Conservation (phyloP, 306 rosid genomes). For the Lathyrus sativus region DNA sequence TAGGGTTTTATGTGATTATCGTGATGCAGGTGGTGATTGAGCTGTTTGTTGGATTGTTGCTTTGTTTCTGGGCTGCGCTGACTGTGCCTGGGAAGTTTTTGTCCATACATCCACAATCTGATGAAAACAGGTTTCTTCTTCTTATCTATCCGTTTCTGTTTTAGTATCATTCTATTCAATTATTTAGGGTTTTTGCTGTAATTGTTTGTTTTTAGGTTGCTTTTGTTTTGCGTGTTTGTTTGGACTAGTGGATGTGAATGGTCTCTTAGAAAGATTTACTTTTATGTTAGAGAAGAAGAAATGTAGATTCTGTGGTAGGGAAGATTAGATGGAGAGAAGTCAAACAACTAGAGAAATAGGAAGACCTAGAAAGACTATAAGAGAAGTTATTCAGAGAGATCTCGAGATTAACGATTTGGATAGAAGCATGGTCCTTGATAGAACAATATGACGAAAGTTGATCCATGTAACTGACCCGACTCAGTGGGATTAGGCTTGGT, state of each 20-base stretch:
- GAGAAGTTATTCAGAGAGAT: too few species aligned
- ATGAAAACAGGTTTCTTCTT: constrained; percentile 66
- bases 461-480: too few species aligned
- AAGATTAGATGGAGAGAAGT: too few species aligned
- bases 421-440: too few species aligned
- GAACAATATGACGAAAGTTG: too few species aligned
- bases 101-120: constrained; percentile 70
- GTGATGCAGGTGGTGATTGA: constrained; percentile 62
- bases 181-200: background rate
- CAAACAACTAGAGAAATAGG: too few species aligned
- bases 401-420: too few species aligned
- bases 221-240: constrained; percentile 17
- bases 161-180: background rate
- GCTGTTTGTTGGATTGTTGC: constrained; percentile 59
- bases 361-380: too few species aligned
- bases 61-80: constrained; percentile 78
- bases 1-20: constrained; percentile 3
- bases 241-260: background rate
- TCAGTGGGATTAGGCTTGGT: too few species aligned
- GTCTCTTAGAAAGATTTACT: constrained; percentile 3
- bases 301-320: too few species aligned
- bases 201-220: background rate
- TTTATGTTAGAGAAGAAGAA: background rate
- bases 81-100: constrained; percentile 70
- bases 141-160: background rate